Evolutionary conservation across 2,329 filamentous ascomycete species (phyloP), one percentile per base, ranked within the genome.

Genomic region (Calonectria naviculata): DNA sequence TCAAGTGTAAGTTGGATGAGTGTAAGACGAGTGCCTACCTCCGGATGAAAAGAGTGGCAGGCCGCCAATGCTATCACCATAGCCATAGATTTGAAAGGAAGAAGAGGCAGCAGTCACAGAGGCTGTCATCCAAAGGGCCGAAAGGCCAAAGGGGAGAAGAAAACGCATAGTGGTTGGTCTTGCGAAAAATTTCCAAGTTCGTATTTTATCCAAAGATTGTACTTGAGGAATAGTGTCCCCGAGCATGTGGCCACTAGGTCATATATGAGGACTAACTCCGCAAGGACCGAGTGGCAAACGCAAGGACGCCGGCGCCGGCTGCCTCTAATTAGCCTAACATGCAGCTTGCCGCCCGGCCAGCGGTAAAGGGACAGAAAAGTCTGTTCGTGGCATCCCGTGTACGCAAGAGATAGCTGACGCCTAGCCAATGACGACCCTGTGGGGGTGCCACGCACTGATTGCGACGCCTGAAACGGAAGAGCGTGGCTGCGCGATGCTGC

Each of bases 21-120:
- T 4, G 7, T 4, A 10, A 4, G 15, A 9, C 21, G n/a, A 24
- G 12, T 19, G 9, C 66, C 19, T 26, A 68, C 66, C 66, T 38
- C 66, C 66, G 19, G 66, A 68, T 5, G 58, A 68, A 29, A 68
- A 68, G 24, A 68, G 38, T 6, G 46, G 31, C 8, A 63, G 46
- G 2, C 66, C 66, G 13, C 66, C 66, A 36, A 68, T 68, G 21
- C 38, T 46, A 12, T 36, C 41, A 13, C 66, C 66, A 10, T 68
- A 68, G 12, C 36, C 60, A 13, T 68, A 68, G 31, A 68, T 56
- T 29, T 68, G 60, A 41, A 68, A 68, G 12, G 38, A 7, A 17
- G 38, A 7, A 4, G 52, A n/a, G 60, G 38, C 36, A 47, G 29
- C 36, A 58, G 5, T 29, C n/a, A 15, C 52, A 8, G 52, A 10